Evolutionary conservation across 345 rosid species (phyloP), one percentile per base, ranked within the genome.

Genomic region (Eucalyptus albens): DNA sequence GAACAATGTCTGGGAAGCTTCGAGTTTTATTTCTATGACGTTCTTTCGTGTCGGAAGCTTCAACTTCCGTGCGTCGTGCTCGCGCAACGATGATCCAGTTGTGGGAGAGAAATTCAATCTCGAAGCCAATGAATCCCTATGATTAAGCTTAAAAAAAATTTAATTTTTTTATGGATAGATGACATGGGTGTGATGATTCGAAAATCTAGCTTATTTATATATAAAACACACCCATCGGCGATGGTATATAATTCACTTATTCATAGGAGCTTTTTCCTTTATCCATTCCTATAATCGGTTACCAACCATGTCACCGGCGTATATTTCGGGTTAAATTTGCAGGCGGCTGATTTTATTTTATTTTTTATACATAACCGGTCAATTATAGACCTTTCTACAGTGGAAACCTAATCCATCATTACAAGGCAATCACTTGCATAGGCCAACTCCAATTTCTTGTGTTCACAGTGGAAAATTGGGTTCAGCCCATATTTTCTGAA

Each of bases 181-280:
- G 1, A 60, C 2, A 1, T 3, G 67, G 2, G 1, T 12, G n/a
- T 6, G 67, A 6, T 0, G 67, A 5, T 27, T 6, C 4, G 2
- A 60, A 12, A 27, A 27, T 27, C 14, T 26, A 26, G 6, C n/a
- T 27, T 12, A 27, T 60, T 12, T 27, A 60, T 60, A 60, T 29
- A 27, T 26, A 60, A 6, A 7, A 60, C 2, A 29, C 31, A 6
- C 6, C 31, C 16, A 0, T 27, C 0, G 0, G 4, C 0, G 4
- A 26, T 27, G 15, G 1, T 5, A 29, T 12, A 6, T 0, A 60
- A 60, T 60, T 27, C 16, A 60, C 4, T 60, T 27, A 12, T 27
- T 29, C 9, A 3, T 27, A 12, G 4, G 33, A 13, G 31, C 16
- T 13, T 60, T 29, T 62, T 62, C 69, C 29, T 62, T 62, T 14